Evolutionary conservation across 345 rosid genomes (phyloP), one percentile per base, ranked within the genome.

Genomic region (Gossypium herbaceum): DNA sequence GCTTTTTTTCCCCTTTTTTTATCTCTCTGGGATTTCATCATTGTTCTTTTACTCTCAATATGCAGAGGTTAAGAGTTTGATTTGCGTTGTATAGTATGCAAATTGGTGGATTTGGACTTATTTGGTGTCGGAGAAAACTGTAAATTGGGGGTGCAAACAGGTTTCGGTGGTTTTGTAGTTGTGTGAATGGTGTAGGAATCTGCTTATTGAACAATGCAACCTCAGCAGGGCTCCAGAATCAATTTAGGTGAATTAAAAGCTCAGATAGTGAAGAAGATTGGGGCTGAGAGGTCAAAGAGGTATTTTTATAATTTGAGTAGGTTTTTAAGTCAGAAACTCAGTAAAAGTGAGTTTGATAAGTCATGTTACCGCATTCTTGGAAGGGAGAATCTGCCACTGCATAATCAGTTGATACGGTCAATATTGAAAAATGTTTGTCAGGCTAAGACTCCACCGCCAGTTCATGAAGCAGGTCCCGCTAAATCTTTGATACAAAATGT

Each of bases 301-400:
- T 96, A 96, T 68, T 93, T 93, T 75, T 82, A 82, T 77, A 83
- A 85, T 82, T 80, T 96, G 88, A 89, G 85, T 27, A 89, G 93
- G 83, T 96, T 93, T 83, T 77, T 96, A 72, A 86, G 90, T 83
- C 93, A 87, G 83, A 96, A 88, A 86, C 85, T 91, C 72, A 88
- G 85, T 75, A 96, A 96, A 88, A 88, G 84, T 68, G 98, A 93
- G 77, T 92, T 91, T 63, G 92, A 92, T 73, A 90, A 86, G 85
- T 91, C 87, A 55, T 93, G 99, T 77, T 79, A 39, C 76, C 90
- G 86, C 57, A 68, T 85, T 58, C 88, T 96, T 66, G 99, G 99
- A 69, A 89, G 90, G 78, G 99, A 96, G 81, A 92, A 90, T 87
- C 88, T 96, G 22, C 82, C 91, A 1, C 84, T 96, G 73, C 99